Percentiles rank a stretch among this genome's conserved stretches.
phyloP scores from a whole-genome alignment of 495 filamentous ascomycete species.

The Geoglossum glabrum region DNA sequence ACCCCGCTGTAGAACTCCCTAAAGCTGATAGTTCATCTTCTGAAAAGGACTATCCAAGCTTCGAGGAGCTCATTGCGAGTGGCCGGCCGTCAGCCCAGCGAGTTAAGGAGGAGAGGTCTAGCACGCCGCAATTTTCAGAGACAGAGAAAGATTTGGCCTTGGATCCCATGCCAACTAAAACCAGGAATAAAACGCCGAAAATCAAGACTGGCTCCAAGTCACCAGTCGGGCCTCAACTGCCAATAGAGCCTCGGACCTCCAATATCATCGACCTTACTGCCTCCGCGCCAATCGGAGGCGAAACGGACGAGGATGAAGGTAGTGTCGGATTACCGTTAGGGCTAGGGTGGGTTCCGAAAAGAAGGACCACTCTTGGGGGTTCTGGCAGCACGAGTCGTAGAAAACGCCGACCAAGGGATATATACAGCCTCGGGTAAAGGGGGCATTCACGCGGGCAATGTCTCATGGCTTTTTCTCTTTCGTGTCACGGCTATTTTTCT shows the following conservation, averaged over 20 bases:
- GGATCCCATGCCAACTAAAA: not conserved
- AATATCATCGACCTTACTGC: not conserved
- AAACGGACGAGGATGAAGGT: not conserved
- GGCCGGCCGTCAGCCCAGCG: not conserved
- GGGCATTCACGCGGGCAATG: no score
- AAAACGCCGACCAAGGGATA: not conserved
- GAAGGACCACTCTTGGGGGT: not conserved
- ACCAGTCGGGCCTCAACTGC: no score
- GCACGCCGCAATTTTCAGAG: no score
- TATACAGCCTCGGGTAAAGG: not conserved
- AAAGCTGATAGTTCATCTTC: not conserved
- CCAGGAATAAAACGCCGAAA: not conserved
- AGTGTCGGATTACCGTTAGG: not conserved
- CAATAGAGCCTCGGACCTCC: not conserved
- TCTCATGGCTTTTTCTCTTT: no score
- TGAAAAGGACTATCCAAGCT: not conserved
- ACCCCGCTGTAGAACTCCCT: not conserved
- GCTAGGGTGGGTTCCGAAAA: not conserved
- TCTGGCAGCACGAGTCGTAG: not conserved
- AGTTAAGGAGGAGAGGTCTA: not conserved
- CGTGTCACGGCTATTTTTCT: no score
- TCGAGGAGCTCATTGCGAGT: not conserved
- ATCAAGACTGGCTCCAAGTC: not conserved
- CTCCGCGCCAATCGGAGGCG: not conserved
- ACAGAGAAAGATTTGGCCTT: not conserved